Evolutionary conservation across 2,329 filamentous ascomycete species (phyloP), one percentile per base, ranked within the genome.

Genomic region (Epichloe aotearoae): DNA sequence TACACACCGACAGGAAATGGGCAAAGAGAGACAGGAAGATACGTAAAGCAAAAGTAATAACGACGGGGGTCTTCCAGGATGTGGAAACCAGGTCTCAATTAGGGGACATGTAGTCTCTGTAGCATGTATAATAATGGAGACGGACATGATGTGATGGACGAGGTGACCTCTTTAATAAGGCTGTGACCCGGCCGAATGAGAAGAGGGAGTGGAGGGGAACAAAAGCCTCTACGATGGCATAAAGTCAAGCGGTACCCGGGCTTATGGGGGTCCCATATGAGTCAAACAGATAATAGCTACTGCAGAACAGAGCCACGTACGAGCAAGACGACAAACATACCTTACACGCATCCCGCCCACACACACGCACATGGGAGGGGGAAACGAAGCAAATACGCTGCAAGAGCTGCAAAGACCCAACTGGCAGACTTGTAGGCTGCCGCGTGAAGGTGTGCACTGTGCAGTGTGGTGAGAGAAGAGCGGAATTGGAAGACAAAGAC

Each of bases 341-440:
- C 23, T 23, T 2, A 36, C 15, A 19, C 12, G 12, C 46, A 45
- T 23, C 26, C 30, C 41, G 11, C 20, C 40, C 19, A 19, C 10
- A 30, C 38, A 17, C n/a, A 26, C 26, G 26, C 26, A 8, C 7
- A 26, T 3, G 36, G 30, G 20, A 7, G 19, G 17, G 23, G 17
- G 12, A 47, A 20, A 20, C 26, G 20, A 19, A 17, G 26, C 17
- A 39, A 34, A 41, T 34, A 46, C 6, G 40, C n/a, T 26, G 23
- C 20, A 40, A 45, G 33, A 23, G 40, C 45, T 40, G 30, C 19
- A 37, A 23, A 15, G n/a, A 47, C 46, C 8, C 34, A 12, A 38
- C 23, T 52, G 46, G 41, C 47, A 52, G 46, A 42, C 37, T 42
- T 34, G 36, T 49, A 49, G 50, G 42, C 41, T 52, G 50, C 42